Base-by-base conservation (phyloP, 2,329 filamentous ascomycete genomes). In the Hypomyces perniciosus region DNA sequence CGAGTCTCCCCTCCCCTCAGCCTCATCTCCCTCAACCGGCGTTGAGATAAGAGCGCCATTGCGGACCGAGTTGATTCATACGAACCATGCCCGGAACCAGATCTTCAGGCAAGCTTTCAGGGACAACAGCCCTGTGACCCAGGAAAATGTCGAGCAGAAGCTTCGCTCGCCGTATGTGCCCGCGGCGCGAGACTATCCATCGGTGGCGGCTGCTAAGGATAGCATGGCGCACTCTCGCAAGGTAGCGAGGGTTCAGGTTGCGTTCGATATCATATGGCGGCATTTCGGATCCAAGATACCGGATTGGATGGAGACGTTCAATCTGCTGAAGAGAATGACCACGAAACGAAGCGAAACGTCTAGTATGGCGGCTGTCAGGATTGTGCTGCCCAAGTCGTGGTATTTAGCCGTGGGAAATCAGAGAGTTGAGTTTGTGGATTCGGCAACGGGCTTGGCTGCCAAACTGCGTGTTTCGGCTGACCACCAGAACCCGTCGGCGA, bases 271-370 rank as follows among this genome's bases (percentile, higher is more conserved):
- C 13, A 62, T 70, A 26, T 67, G 65, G 51, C 55, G 59, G 20
- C 57, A 60, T 9, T 63, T 66, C 48, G 50, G 56, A 1, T 59
- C 56, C 34, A 59, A 56, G 12, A 57, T 65, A 34, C 62, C 67
- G 1, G 62, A 71, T 52, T 78, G 74, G 74, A 66, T 63, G 10
- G 55, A 61, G 5, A 68, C 70, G 8, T 65, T 78, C 38, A 53
- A 60, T 7, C 54, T 67, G 4, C 64, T 79, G 52, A 65, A 64
- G 54, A 58, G 59, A 10, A 65, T 60, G 56, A 76, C 72, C 10
- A 61, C 63, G 8, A 61, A 61, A 48, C 60, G 58, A 52, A 62
- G 58, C 31, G 62, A 62, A n/a, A 59, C 58, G 46, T 56, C 61
- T 12, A 61, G 61, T 41, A 67, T 70, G 61, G 64, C 66, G 20